Evolutionary conservation across 2,329 filamentous ascomycete species (phyloP).

Genomic region (Fusarium virguliforme): DNA sequence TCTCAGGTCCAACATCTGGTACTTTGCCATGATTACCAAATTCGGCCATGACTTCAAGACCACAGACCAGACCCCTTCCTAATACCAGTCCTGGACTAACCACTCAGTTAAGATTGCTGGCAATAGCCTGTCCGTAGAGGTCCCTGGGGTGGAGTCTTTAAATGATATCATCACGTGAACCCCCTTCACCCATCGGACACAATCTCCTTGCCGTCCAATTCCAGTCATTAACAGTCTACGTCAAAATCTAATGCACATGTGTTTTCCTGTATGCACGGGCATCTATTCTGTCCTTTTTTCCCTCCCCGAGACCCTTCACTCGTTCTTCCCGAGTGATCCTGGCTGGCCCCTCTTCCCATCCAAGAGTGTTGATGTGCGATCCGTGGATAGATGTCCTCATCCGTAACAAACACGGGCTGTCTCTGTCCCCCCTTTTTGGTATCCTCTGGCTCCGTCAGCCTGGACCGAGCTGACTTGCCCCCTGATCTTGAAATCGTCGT

Average conservation of each 20-base stretch:
- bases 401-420: conserved; percentile 25
- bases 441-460: conserved; percentile 7
- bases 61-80: no score
- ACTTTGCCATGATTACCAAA: not conserved
- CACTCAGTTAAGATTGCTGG: no score
- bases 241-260: conserved; percentile 23
- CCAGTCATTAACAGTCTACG: conserved; percentile 7
- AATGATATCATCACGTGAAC: not conserved
- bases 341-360: conserved; percentile 13
- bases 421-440: conserved; percentile 20
- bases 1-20: not conserved
- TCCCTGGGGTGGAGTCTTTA: conserved; percentile 14
- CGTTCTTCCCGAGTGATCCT: conserved; percentile 23
- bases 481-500: conserved; percentile 47
- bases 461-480: conserved; percentile 13
- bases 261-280: conserved; percentile 26
- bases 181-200: conserved; percentile 11
- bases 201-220: not conserved
- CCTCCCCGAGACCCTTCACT: conserved; percentile 12
- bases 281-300: conserved; percentile 28
- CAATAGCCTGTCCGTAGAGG: conserved; percentile 29
- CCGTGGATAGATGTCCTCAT: conserved; percentile 32
- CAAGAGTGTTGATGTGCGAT: conserved; percentile 37
- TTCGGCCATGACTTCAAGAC: not conserved
- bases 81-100: no score